Conservation (phyloP, 2,329 filamentous ascomycete genomes). For the Rasamsonia emersonii region DNA sequence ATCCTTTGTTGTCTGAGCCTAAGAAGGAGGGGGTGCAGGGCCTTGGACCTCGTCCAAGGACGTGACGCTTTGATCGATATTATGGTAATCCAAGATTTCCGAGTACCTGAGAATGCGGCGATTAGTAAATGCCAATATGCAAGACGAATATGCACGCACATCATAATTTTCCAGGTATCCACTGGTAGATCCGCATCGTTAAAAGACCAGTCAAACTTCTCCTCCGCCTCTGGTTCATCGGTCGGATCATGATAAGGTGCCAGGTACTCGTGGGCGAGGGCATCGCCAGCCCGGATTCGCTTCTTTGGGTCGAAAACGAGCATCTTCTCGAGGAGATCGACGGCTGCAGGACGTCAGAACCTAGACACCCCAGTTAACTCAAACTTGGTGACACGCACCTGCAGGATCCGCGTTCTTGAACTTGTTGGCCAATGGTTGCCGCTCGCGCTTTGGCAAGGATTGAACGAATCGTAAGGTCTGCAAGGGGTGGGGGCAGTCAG, state of each 20-base stretch:
- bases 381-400: slow-evolving; percentile 45
- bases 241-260: slow-evolving; percentile 94
- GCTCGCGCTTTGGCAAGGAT: slow-evolving; percentile 88
- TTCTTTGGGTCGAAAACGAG: slow-evolving; percentile 98
- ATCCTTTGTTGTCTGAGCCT: too few species aligned
- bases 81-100: slow-evolving; percentile 97
- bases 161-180: slow-evolving; percentile 99
- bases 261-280: slow-evolving; percentile 85
- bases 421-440: slow-evolving; percentile 76
- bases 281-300: slow-evolving; percentile 78
- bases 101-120: slow-evolving; percentile 63
- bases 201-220: slow-evolving; percentile 99
- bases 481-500: neutral
- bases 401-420: slow-evolving; percentile 90
- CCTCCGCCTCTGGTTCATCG: slow-evolving; percentile 88
- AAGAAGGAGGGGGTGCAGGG: neutral
- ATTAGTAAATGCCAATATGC: slow-evolving; percentile 7
- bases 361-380: neutral
- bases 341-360: slow-evolving; percentile 46
- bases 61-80: slow-evolving; percentile 55
- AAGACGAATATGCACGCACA: slow-evolving; percentile 51
- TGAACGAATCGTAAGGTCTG: slow-evolving; percentile 95
- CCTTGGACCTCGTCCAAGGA: too few species aligned
- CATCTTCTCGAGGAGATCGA: slow-evolving; percentile 93
- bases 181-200: slow-evolving; percentile 96